Evolutionary conservation across 176 grass and related monocot genomes (phyloP).

Genomic region (Oryza rufipogon): DNA sequence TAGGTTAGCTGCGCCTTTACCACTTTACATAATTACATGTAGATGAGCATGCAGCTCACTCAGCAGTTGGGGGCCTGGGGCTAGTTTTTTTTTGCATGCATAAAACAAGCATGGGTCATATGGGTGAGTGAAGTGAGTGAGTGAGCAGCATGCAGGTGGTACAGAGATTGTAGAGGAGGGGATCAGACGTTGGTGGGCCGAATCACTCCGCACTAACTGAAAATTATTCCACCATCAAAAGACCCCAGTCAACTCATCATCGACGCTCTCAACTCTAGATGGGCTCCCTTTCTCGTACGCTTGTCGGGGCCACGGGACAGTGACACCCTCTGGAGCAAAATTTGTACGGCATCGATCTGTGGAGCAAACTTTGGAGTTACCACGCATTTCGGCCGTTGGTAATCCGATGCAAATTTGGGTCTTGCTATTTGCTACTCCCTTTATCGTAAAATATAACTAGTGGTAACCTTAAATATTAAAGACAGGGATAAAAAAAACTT

Average conservation of each 20-base stretch:
- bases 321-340: not conserved
- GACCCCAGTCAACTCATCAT: constrained; percentile 26
- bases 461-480: no score
- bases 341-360: no score
- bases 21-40: not conserved
- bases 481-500: no score
- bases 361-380: no score
- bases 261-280: not conserved
- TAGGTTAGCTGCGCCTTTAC: not conserved
- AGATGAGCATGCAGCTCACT: not conserved
- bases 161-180: not conserved
- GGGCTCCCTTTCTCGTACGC: not conserved
- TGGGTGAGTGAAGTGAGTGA: not conserved
- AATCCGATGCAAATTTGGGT: no score
- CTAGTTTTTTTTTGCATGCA: constrained; percentile 13
- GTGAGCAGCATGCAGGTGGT: not conserved
- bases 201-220: constrained; percentile 1
- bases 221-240: constrained; percentile 27
- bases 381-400: no score
- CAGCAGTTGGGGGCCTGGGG: not conserved
- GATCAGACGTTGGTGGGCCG: not conserved
- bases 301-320: not conserved
- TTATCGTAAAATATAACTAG: no score
- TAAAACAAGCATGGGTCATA: not conserved
- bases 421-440: no score